These are phyloP conservation scores for Musa acuminata DNA, from an alignment of 176 grass and related monocot genomes.

Conservation along the genomic window DNA sequence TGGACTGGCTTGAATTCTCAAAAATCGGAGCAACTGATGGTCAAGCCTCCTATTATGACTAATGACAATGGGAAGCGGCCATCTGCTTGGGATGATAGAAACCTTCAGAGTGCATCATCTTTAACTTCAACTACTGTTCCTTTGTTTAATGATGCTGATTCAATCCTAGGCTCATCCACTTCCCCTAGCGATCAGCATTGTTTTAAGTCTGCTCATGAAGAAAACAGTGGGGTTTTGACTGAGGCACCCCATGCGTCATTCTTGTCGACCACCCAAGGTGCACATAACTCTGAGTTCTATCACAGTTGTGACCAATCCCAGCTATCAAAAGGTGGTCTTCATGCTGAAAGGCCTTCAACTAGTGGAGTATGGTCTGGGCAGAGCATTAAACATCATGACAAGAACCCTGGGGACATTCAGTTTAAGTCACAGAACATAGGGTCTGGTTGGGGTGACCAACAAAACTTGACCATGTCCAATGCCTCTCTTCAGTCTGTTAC, in stretches of 20 bases:
- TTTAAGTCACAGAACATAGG: slow-evolving; percentile 2
- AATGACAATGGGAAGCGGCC: slow-evolving; percentile 11
- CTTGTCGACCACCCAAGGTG: neutral
- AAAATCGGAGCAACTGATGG: slow-evolving; percentile 8
- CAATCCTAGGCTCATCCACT: neutral
- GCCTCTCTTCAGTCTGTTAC: neutral
- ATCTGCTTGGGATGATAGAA: slow-evolving; percentile 1
- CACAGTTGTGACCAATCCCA: neutral
- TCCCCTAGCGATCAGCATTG: neutral
- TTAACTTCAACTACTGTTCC: slow-evolving; percentile 14
- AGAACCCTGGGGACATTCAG: neutral
- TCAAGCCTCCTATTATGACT: neutral
- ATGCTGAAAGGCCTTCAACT: neutral
- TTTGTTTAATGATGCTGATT: slow-evolving; percentile 4
- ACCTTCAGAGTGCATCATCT: neutral
- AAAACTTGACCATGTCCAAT: slow-evolving; percentile 3
- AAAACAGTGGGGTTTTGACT: neutral
- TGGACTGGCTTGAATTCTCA: slow-evolving; percentile 22
- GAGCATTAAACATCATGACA: neutral
- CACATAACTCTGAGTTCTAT: neutral
- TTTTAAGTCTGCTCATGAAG: neutral
- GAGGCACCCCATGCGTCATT: slow-evolving; percentile 7
- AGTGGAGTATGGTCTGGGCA: neutral
- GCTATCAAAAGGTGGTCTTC: neutral
- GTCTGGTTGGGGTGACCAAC: slow-evolving; percentile 2